These are phyloP conservation scores for Raphanus hybrid DNA, from an alignment of 441 rosid species.

Conservation along the genomic window DNA sequence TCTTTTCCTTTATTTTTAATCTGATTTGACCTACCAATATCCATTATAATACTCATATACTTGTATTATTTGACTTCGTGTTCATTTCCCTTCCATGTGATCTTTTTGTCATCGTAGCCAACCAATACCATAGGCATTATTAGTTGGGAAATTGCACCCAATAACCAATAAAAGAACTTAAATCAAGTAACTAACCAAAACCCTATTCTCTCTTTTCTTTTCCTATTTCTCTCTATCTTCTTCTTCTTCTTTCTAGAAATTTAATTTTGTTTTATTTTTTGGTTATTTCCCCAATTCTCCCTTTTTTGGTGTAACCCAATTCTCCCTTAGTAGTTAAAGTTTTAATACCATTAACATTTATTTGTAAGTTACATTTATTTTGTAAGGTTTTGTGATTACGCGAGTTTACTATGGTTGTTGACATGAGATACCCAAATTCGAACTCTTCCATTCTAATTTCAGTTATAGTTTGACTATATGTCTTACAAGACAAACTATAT, in stretches of 20 bases:
- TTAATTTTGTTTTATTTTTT: no score
- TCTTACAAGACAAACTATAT: not conserved
- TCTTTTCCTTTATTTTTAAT: conserved; percentile 18
- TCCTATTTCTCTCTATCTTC: no score
- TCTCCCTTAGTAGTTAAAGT: not conserved
- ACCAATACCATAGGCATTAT: not conserved
- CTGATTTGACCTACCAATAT: conserved; percentile 38
- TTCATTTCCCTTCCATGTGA: conserved; percentile 17
- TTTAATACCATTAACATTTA: not conserved
- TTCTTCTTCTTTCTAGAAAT: no score
- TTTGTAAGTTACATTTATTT: not conserved
- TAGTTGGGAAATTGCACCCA: not conserved
- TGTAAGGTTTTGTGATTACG: not conserved
- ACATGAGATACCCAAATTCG: not conserved
- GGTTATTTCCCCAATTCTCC: no score
- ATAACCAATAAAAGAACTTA: no score
- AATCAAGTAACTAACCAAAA: no score
- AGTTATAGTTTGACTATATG: not conserved
- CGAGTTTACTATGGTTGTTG: not conserved
- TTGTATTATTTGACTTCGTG: conserved; percentile 7
- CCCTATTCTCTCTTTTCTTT: no score
- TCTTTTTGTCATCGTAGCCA: not conserved
- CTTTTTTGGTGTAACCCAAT: no score
- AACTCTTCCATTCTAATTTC: not conserved
- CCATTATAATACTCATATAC: conserved; percentile 7